These are phyloP conservation scores for Phytophthora sp. DNA, from an alignment of 352 stramenopile genomes.

Conservation along the genomic window DNA sequence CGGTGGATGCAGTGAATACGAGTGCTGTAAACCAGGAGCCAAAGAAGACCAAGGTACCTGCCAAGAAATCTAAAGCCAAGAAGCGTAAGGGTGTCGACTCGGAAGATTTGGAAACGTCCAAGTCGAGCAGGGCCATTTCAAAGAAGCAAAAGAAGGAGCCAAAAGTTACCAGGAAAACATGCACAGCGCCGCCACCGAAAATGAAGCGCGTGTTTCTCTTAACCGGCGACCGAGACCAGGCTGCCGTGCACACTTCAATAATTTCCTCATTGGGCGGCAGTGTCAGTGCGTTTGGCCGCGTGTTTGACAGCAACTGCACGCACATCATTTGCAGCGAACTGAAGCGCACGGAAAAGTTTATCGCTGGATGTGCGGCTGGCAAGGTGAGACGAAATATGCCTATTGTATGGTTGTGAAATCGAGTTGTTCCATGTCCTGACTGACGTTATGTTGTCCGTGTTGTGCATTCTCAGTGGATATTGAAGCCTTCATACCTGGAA, in stretches of 20 bases:
- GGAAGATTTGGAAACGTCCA: constrained; percentile 16
- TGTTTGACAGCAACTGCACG: constrained; percentile 74
- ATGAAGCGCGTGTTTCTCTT: constrained; percentile 66
- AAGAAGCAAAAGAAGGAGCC: constrained; percentile 47
- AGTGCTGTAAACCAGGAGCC: constrained; percentile 13
- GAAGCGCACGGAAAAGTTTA: constrained; percentile 89
- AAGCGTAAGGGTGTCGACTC: constrained; percentile 35
- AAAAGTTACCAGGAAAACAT: constrained; percentile 10
- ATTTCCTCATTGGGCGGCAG: constrained; percentile 66
- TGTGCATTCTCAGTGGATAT: constrained; percentile 68
- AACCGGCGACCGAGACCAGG: constrained; percentile 77
- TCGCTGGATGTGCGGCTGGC: constrained; percentile 77
- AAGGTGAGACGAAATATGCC: constrained; percentile 55
- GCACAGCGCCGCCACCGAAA: constrained; percentile 13
- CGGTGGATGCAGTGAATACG: constrained; percentile 6
- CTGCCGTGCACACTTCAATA: constrained; percentile 76
- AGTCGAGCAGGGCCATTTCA: constrained; percentile 18
- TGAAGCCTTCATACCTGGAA: constrained; percentile 84
- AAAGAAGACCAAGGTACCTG: constrained; percentile 21
- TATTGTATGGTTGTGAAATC: neutral
- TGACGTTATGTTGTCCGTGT: constrained; percentile 11
- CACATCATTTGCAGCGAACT: constrained; percentile 90
- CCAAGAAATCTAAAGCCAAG: constrained; percentile 31
- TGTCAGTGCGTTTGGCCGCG: constrained; percentile 68
- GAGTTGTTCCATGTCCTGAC: neutral